These are phyloP conservation scores for Herpetospermum pedunculosum DNA, from an alignment of 306 rosid genomes.

Conservation along the genomic window DNA sequence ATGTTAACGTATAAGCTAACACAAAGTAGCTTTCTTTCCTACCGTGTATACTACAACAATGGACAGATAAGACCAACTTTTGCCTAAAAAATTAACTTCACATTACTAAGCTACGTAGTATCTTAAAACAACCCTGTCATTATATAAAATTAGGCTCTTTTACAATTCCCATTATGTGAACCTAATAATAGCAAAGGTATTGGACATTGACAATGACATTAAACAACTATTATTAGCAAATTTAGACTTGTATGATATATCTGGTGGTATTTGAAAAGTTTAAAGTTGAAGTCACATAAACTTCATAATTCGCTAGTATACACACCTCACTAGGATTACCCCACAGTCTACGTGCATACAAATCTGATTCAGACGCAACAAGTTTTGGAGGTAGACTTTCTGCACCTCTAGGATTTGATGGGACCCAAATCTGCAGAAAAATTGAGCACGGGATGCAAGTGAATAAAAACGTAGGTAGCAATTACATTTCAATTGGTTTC, in stretches of 20 bases:
- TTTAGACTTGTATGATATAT: not conserved
- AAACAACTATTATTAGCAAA: not conserved
- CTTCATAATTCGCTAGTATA: not conserved
- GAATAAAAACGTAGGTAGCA: not conserved
- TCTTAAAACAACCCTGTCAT: not conserved
- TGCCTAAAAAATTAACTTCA: not conserved
- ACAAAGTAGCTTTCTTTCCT: not conserved
- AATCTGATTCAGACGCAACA: constrained; percentile 67
- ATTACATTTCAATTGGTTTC: not conserved
- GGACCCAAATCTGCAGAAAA: constrained; percentile 73
- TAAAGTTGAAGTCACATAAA: not conserved
- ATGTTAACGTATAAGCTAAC: not conserved
- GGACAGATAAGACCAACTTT: not conserved
- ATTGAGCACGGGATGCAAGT: not conserved
- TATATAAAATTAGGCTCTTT: not conserved
- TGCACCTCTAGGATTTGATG: constrained; percentile 93
- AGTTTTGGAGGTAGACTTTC: constrained; percentile 80
- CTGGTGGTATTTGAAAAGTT: not conserved
- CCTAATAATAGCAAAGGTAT: not conserved
- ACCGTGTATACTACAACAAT: not conserved
- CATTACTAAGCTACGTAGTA: not conserved
- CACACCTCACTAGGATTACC: constrained; percentile 84
- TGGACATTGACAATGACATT: not conserved
- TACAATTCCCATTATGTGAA: not conserved
- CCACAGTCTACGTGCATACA: constrained; percentile 83